These are phyloP conservation scores for Artomyces pyxidatus DNA, from an alignment of 768 basidiomycete genomes.

Conservation along the genomic window DNA sequence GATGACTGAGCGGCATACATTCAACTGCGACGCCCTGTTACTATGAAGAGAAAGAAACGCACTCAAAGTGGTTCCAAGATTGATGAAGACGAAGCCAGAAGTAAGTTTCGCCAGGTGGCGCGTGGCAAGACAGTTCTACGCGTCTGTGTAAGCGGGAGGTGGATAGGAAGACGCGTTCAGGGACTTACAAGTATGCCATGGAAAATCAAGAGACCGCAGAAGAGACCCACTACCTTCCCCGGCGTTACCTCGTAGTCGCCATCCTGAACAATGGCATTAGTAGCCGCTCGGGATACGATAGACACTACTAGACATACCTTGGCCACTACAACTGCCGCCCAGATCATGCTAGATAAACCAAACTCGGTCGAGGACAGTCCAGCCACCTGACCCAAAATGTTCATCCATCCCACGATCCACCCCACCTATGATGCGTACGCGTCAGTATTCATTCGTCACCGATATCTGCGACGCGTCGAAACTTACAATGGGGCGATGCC, in stretches of 20 bases:
- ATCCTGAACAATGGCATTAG: slow-evolving; percentile 27
- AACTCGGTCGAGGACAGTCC: slow-evolving; percentile 85
- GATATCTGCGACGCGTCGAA: not conserved
- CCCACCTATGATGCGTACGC: slow-evolving; percentile 38
- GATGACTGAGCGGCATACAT: slow-evolving; percentile 42
- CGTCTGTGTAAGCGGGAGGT: no score
- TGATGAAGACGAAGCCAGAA: slow-evolving; percentile 76
- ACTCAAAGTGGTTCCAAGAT: slow-evolving; percentile 72
- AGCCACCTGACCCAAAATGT: slow-evolving; percentile 77
- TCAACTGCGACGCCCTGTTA: no score
- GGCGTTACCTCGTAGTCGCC: slow-evolving; percentile 53
- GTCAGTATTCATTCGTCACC: not conserved
- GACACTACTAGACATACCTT: slow-evolving; percentile 27
- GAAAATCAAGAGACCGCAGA: slow-evolving; percentile 63
- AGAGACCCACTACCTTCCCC: slow-evolving; percentile 74
- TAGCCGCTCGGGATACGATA: not conserved
- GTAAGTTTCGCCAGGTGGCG: slow-evolving; percentile 69
- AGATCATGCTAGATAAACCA: slow-evolving; percentile 71
- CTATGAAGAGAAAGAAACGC: slow-evolving; percentile 18
- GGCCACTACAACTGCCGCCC: slow-evolving; percentile 63
- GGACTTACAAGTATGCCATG: slow-evolving; percentile 60
- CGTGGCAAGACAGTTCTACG: slow-evolving; percentile 64
- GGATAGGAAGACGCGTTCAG: no score
- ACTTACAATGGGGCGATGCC: slow-evolving; percentile 53
- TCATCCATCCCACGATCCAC: slow-evolving; percentile 80